Base-by-base conservation (phyloP, 2,329 filamentous ascomycete genomes). In the Nemania abortiva region DNA sequence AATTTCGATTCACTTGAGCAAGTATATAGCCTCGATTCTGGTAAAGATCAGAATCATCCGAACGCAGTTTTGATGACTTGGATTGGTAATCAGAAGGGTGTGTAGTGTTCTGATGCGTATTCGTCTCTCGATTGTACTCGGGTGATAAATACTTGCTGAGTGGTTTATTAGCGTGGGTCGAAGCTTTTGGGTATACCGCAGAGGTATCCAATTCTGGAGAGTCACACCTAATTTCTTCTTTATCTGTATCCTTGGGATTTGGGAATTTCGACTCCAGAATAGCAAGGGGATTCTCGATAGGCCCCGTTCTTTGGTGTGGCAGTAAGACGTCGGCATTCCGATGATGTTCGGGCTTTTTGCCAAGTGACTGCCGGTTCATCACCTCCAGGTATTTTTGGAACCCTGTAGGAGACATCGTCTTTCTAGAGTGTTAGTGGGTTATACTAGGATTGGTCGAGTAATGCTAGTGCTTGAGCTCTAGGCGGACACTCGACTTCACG, bases 331-430 rank as follows among this genome's bases (percentile, higher is more conserved):
- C n/a, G n/a, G 61, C 39, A 20, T 20, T 3, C 29, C 56, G 52
- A 15, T 15, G 52, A 15, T 15, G 6, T 31, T 39, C 60, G 22
- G 55, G 18, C 45, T 37, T 54, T 10, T 58, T 64, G 9, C 31
- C 50, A 18, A 70, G 56, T 49, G 56, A 6, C 18, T 70, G 61
- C 31, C 47, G 39, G 24, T 65, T 64, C 65, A 65, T 70, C 1
- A 13, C 65, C 15, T 62, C 57, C 53, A 62, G 10, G n/a, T 59
- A 61, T 39, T 57, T 65, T 37, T 55, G 61, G n/a, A 69, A 66
- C 1, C 22, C 27, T 0, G 45, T 31, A 37, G 55, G 24, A 6
- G 58, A 47, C 54, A 66, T 56, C 1, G 49, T 22, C 31, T 31
- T 52, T 24, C n/a, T 22, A 4, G 22, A 22, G 6, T 31, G 42